Base-by-base conservation (phyloP, 805 yeast species). In the Millerozyma miso region DNA sequence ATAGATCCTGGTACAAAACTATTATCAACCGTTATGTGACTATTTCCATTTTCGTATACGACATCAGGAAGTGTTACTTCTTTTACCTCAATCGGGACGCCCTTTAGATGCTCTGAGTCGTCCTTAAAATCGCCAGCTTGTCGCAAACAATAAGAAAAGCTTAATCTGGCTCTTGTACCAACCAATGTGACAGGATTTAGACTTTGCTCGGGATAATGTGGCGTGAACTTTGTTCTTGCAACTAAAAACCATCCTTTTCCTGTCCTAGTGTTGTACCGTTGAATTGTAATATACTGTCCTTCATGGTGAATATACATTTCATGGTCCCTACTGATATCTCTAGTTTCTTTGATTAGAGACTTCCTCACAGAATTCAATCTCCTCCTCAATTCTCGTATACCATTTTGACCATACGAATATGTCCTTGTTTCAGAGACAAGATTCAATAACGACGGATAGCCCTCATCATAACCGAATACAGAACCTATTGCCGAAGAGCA, bases 301-400 rank as follows among this genome's bases (percentile, higher is more conserved):
- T 89, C 95, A 55, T 87, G 97, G 58, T 91, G 97, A 33, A 91
- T 86, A 60, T 87, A 91, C 85, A 87, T 88, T 63, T 91, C 97
- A 53, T 86, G 86, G 44, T 71, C 74, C 40, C 71, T 71, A 37
- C 56, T 46, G 37, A 73, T 71, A 49, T 87, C 95, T 34, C 71
- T 68, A 48, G 74, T 69, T 46, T 81, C 80, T 17, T 60, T 62
- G 1, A 88, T 80, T 39, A 85, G 71, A 8, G 71, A 60, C 34
- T 69, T 63, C 50, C 93, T 72, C n/a, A 85, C 76, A 8, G 61
- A 62, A 56, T 83, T 77, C 41, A 86, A 63, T 44, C 73, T 66
- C 13, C 63, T 55, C 61, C 90, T 93, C n/a, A 86, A 83, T 40
- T 71, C 65, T 4, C 88, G 82, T 55, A 91, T 90, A 33, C 98